These are phyloP conservation scores for Ustilago shanxiensis DNA, from an alignment of 1,284 basidiomycete species.

Conservation along the genomic window DNA sequence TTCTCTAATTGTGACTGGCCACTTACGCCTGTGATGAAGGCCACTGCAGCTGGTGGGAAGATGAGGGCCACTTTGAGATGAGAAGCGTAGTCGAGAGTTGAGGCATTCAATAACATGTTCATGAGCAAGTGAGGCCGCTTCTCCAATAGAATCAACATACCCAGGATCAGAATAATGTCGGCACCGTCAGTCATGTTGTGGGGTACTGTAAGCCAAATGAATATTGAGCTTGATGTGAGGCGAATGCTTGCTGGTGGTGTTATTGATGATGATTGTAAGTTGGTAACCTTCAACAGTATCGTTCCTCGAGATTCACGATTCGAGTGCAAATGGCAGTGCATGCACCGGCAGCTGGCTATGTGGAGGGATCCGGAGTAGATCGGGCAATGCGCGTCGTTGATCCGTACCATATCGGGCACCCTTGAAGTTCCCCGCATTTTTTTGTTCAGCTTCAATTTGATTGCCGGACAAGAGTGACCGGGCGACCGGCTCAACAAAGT, in stretches of 20 bases:
- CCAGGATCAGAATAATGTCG: conserved; percentile 55
- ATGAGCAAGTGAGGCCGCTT: not conserved
- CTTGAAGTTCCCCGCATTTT: conserved; percentile 29
- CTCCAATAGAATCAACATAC: conserved; percentile 17
- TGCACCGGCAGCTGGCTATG: not conserved
- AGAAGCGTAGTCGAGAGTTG: too few species aligned
- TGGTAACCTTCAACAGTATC: too few species aligned
- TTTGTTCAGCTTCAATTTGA: not conserved
- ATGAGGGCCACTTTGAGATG: conserved; percentile 75
- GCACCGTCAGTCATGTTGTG: conserved; percentile 36
- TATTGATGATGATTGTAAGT: not conserved
- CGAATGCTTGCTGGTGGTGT: not conserved
- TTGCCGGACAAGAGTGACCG: conserved; percentile 28
- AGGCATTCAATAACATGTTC: not conserved
- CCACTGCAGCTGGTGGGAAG: conserved; percentile 75
- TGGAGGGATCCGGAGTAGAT: conserved; percentile 8
- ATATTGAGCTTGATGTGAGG: too few species aligned
- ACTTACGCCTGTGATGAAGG: conserved; percentile 77
- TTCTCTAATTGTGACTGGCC: not conserved
- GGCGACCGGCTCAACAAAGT: conserved; percentile 25
- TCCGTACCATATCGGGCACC: not conserved
- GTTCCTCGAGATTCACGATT: too few species aligned
- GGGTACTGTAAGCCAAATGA: too few species aligned
- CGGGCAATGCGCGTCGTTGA: not conserved
- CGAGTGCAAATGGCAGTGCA: too few species aligned